phyloP scores from a whole-genome alignment of 257 asterid species.

The Fraxinus americana region DNA sequence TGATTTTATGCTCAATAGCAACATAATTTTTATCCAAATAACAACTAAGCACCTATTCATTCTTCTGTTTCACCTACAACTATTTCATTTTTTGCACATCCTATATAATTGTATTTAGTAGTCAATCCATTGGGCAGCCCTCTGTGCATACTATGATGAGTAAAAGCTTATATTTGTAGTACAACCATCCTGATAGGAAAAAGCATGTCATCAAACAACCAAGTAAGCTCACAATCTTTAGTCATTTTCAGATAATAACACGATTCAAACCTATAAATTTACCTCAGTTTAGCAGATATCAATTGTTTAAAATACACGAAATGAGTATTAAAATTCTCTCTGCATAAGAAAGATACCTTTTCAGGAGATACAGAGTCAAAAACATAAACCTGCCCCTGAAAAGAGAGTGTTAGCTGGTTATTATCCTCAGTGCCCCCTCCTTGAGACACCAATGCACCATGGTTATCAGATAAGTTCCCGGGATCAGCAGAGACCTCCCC shows the following conservation, averaged over 20 bases:
- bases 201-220: not conserved
- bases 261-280: conserved; percentile 1
- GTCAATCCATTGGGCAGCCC: conserved; percentile 1
- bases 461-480: conserved; percentile 45
- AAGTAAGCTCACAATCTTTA: not conserved
- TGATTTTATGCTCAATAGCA: not conserved
- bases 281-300: not conserved
- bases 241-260: not conserved
- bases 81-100: not conserved
- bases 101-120: conserved; percentile 1
- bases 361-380: conserved; percentile 76
- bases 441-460: conserved; percentile 39
- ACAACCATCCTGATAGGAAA: conserved; percentile 1
- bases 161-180: not conserved
- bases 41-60: not conserved
- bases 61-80: not conserved
- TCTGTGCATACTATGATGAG: not conserved
- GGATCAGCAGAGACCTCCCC: conserved; percentile 50
- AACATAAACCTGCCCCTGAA: conserved; percentile 75
- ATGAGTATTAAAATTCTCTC: not conserved
- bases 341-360: conserved; percentile 39
- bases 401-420: conserved; percentile 70
- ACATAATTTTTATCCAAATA: not conserved
- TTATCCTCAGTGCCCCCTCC: conserved; percentile 38
- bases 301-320: not conserved